Evolutionary conservation across 2,329 filamentous ascomycete species (phyloP), one percentile per base, ranked within the genome.

Genomic region (Arthrinium puccinioides): DNA sequence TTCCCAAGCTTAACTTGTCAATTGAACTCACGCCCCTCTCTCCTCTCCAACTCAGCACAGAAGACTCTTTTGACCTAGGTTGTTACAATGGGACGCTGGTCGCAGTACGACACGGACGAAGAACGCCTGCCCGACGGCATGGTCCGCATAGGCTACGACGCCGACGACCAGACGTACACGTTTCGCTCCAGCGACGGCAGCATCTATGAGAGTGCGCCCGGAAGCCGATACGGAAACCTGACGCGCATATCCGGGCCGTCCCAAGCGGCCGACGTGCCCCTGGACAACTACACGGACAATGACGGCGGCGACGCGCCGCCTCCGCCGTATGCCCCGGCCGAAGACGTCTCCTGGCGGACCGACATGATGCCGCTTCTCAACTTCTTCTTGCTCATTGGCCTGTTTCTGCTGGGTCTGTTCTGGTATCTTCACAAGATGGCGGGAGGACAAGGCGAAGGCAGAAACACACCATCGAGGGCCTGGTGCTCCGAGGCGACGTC

Each of bases 291-390:
- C 34, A 34, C 21, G 9, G 24, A 18, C 31, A 42, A 49, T 6
- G 48, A 51, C 29, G 41, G 50, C 29, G 38, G 37, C 32, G 44
- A 48, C 32, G 38, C 45, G 21, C 40, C 45, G 8, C 46, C 47
- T 21, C 49, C 47, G 11, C 35, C 51, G 30, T 46, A 47, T 21
- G 33, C 26, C 18, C 9, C 16, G 21, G 13, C n/a, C 16, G 33
- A 27, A n/a, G 24, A 20, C 14, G 56, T 58, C 21, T 69, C 73
- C 6, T 70, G 73, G 66, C 63, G 74, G 21, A 62, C 65, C 23
- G 67, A 72, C 41, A 59, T 72, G 57, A 66, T 63, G 59, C 70
- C 70, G n/a, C 58, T 79, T 44, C 60, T 79, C 49, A 76, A 76
- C 50, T 79, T 77, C 55, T 72, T 71, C 37, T 54, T 77, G 42